Percentiles rank a stretch among this genome's conserved stretches.
These are phyloP conservation scores for Diaporthe destruens DNA, from an alignment of 2,329 filamentous ascomycete genomes.

Conservation along the genomic window DNA sequence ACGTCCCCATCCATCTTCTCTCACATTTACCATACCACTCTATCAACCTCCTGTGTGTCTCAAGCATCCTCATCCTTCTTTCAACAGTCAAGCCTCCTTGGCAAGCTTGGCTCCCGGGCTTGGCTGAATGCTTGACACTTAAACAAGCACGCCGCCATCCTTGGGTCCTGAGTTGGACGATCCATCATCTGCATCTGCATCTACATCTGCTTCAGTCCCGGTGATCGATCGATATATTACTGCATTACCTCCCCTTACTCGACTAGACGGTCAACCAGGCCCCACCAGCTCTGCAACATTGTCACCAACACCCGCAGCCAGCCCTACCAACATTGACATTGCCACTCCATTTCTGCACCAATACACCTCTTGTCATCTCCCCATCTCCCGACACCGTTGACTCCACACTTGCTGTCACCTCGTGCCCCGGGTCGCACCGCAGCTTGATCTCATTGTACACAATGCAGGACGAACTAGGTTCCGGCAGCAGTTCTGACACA, in stretches of 20 bases:
- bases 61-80: conserved; percentile 28
- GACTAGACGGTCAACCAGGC: conserved; percentile 20
- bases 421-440: not conserved
- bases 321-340: not conserved
- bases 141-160: conserved; percentile 22
- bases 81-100: conserved; percentile 18
- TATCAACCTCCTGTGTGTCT: not conserved
- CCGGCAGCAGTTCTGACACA: conserved; percentile 16
- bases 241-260: conserved; percentile 27
- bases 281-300: conserved; percentile 17
- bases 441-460: not conserved
- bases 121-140: conserved; percentile 29
- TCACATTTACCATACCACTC: too few species aligned
- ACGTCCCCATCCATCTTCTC: not conserved
- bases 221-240: conserved; percentile 22
- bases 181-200: too few species aligned
- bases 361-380: not conserved
- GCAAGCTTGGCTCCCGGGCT: conserved; percentile 28
- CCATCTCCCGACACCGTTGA: not conserved
- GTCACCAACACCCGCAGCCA: conserved; percentile 11
- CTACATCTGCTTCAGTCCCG: too few species aligned
- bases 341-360: not conserved
- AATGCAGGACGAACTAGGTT: conserved; percentile 23
- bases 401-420: conserved; percentile 14
- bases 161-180: conserved; percentile 12